Conservation (phyloP, 805 yeast genomes). For the Myxozyma kluyveri region DNA sequence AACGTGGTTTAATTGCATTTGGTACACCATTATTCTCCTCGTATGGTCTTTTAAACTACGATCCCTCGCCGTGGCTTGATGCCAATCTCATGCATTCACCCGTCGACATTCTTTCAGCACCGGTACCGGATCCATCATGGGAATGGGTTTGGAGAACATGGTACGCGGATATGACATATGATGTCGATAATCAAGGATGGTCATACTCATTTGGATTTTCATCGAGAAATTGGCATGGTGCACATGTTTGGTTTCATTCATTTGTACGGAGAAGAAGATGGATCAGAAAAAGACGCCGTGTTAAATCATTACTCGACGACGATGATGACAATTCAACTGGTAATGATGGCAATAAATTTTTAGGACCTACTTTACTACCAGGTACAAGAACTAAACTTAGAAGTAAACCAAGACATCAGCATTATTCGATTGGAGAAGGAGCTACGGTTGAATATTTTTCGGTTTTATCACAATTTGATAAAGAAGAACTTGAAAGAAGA, state of each 20-base stretch:
- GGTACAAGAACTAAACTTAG: background rate
- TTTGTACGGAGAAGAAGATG: conserved; percentile 67
- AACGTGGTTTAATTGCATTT: conserved; percentile 42
- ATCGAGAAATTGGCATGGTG: conserved; percentile 59
- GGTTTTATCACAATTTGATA: conserved; percentile 7
- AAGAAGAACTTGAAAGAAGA: background rate
- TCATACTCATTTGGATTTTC: conserved; percentile 55
- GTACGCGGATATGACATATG: conserved; percentile 67
- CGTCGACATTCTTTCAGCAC: conserved; percentile 35
- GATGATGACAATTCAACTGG: background rate
- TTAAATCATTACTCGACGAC: background rate
- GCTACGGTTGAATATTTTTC: conserved; percentile 11
- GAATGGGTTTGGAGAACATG: conserved; percentile 66
- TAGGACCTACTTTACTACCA: background rate
- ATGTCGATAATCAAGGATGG: conserved; percentile 88
- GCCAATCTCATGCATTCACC: conserved; percentile 36
- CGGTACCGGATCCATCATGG: conserved; percentile 61
- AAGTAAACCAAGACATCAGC: background rate
- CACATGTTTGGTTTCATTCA: conserved; percentile 52
- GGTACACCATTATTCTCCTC: conserved; percentile 42
- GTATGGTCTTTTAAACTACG: conserved; percentile 39
- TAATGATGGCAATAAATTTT: background rate
- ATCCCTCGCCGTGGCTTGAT: conserved; percentile 42
- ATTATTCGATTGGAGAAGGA: conserved; percentile 15
- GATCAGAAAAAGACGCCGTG: conserved; percentile 44